phyloP scores from a whole-genome alignment of 164 flowering plant species.

The Berberis vulgaris region DNA sequence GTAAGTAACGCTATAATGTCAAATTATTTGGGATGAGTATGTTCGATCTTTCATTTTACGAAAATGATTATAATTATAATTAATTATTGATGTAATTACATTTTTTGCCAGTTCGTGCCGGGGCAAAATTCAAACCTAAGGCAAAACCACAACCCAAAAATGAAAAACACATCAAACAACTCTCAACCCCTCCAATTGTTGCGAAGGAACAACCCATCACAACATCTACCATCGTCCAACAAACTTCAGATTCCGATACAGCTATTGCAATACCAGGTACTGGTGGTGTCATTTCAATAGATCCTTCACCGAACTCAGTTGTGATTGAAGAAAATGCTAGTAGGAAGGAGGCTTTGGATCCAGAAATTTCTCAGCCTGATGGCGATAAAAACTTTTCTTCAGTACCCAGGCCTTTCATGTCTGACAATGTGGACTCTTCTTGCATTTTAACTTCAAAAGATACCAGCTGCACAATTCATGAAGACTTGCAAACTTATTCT shows the following conservation, averaged over 20 bases:
- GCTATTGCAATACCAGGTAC: too few species aligned
- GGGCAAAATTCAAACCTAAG: slow-evolving; percentile 32
- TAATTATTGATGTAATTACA: not conserved
- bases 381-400: slow-evolving; percentile 3
- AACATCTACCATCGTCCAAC: too few species aligned
- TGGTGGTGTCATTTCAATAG: too few species aligned
- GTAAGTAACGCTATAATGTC: slow-evolving; percentile 9
- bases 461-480: slow-evolving; percentile 8
- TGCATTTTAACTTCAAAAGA: slow-evolving; percentile 1
- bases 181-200: slow-evolving; percentile 3
- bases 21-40: not conserved
- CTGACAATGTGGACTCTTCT: not conserved
- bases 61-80: not conserved
- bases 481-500: slow-evolving; percentile 14
- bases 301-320: not conserved
- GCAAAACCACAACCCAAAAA: slow-evolving; percentile 18
- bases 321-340: slow-evolving; percentile 1
- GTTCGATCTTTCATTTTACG: not conserved
- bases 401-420: not conserved
- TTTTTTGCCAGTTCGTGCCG: slow-evolving; percentile 22
- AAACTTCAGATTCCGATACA: too few species aligned
- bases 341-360: slow-evolving; percentile 1
- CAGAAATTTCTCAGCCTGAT: slow-evolving; percentile 5
- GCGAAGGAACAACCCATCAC: not conserved
- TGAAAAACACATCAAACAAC: not conserved